Evolutionary conservation across 2,329 filamentous ascomycete genomes (phyloP), one percentile per base, ranked within the genome.

Genomic region (Cryphonectria parasitica): DNA sequence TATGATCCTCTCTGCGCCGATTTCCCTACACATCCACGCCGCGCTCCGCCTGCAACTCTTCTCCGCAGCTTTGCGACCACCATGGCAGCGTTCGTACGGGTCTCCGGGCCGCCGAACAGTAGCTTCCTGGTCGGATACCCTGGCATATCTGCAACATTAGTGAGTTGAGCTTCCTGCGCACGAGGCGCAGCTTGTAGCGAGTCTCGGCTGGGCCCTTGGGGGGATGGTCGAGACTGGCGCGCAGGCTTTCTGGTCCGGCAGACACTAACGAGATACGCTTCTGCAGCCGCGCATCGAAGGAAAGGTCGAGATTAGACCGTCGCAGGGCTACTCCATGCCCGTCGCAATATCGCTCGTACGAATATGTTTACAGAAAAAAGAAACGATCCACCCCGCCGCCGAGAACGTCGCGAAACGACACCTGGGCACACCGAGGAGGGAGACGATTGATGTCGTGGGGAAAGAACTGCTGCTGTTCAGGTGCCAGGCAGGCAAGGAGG

Each of bases 121-220:
- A 96, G 93, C 83, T 98, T 97, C 80, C 87, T 98, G 74, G 94
- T 98, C 76, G 96, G 96, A 77, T 99, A 98, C 82, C 96, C 96
- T 69, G 96, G 96, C 76, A 98, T 99, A 82, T 98, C 95, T 69
- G 96, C 96, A 78, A 99, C 96, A 52, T 83, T 98, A 89, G 95
- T 98, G 88, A 83, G 93, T 89, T 63, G 43, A 58, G 31, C 25
- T 43, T 49, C 49, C 28, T 66, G 63, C 45, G 63, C 45, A 49
- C 36, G 71, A 39, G 6, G 39, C 3, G 31, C 56, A 71, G 71
- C 74, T 28, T 25, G 52, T 67, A 56, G 43, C 31, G 34, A 49
- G n/a, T 17, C 43, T 34, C 45, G 39, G 39, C 25, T 28, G 39
- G 28, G 63, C 36, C 49, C 28, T 39, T 64, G 19, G 45, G 49